phyloP scores from a whole-genome alignment of 768 basidiomycete species.

The Dacryopinax spathularia region DNA sequence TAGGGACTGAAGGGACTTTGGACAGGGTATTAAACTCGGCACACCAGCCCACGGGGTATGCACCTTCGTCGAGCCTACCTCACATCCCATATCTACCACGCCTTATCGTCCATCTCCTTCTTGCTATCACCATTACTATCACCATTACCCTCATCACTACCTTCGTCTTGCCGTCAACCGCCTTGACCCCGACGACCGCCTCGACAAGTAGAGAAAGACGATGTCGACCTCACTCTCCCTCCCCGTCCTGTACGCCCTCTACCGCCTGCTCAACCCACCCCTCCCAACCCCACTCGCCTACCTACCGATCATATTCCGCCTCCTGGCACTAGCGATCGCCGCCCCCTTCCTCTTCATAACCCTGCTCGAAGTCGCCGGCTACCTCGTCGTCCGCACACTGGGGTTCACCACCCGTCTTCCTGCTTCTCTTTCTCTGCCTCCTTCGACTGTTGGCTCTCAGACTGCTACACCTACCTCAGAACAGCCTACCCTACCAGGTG shows the following conservation, averaged over 20 bases:
- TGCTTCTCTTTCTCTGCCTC: neutral
- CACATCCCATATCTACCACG: too few relatives aligned
- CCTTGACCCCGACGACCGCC: neutral
- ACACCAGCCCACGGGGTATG: too few relatives aligned
- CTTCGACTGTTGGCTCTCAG: neutral
- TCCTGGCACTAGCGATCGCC: neutral
- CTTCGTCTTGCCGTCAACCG: neutral
- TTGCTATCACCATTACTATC: too few relatives aligned
- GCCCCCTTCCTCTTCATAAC: neutral
- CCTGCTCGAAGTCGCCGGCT: neutral
- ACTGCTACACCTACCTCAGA: neutral
- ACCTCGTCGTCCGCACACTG: constrained; percentile 1
- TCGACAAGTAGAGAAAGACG: too few relatives aligned
- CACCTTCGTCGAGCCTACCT: too few relatives aligned
- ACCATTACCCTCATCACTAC: too few relatives aligned
- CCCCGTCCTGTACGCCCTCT: neutral
- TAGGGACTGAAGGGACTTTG: too few relatives aligned
- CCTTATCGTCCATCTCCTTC: too few relatives aligned
- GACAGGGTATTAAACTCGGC: too few relatives aligned
- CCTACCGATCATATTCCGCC: neutral
- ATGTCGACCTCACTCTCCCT: neutral
- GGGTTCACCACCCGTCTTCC: neutral
- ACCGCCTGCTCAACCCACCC: neutral
- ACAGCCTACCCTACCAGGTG: neutral
- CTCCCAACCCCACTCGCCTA: neutral